A percentile compares a stretch with the other conserved stretches of the same genome.
Evolutionary conservation across 345 rosid species (phyloP).

Genomic region (Melastoma malabathricum): DNA sequence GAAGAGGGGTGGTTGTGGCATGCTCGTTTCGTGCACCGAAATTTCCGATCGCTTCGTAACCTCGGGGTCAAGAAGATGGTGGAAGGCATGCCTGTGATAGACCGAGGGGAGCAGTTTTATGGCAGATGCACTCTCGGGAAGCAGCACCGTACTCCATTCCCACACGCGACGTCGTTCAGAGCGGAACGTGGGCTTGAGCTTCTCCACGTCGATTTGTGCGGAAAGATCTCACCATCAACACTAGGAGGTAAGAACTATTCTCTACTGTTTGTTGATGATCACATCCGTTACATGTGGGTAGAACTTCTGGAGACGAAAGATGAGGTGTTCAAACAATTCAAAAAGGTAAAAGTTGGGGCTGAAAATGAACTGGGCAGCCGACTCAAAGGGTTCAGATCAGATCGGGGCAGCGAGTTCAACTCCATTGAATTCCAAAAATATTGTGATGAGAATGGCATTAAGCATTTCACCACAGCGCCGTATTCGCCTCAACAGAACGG

Average conservation of each 20-base stretch:
- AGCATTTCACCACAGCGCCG: neutral
- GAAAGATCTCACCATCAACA: neutral
- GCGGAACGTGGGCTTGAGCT: neutral
- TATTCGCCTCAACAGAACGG: constrained; percentile 13
- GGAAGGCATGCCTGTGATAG: neutral
- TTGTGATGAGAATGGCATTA: neutral
- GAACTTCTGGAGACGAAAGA: neutral
- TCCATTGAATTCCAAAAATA: neutral
- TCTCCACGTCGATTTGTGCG: neutral
- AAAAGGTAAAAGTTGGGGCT: neutral
- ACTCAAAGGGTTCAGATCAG: neutral
- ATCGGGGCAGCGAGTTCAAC: constrained; percentile 1
- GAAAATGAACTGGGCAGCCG: neutral
- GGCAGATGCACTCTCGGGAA: neutral
- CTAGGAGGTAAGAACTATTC: neutral
- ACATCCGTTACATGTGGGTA: constrained; percentile 2
- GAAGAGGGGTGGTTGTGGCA: constrained; percentile 1
- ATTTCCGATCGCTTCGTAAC: neutral
- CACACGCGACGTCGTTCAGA: neutral
- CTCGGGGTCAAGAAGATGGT: neutral
- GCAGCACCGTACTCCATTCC: constrained; percentile 3
- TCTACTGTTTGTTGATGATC: neutral
- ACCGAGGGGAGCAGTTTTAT: neutral
- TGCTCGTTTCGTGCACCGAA: neutral
- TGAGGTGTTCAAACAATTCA: neutral